Conservation (phyloP, 2,329 filamentous ascomycete genomes). For the Nigrograna mackinnonii region DNA sequence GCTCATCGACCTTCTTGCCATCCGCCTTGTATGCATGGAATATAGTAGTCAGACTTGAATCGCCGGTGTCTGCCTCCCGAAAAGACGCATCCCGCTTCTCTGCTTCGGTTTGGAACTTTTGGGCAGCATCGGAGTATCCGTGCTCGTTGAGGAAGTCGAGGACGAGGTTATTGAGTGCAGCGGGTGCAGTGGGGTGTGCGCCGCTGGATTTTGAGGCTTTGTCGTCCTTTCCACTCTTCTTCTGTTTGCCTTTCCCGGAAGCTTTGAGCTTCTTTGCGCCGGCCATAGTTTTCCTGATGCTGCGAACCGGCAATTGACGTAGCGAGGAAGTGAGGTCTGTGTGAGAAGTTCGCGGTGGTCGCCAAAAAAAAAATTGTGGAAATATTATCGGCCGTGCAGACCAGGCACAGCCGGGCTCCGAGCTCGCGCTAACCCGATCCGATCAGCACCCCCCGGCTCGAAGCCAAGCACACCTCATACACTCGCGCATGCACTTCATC, state of each 20-base stretch:
- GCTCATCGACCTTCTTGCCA: slow-evolving; percentile 13
- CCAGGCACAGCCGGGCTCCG: too few species aligned
- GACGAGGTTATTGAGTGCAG: slow-evolving; percentile 34
- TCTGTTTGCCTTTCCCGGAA: slow-evolving; percentile 3
- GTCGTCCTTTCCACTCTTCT: slow-evolving; percentile 4
- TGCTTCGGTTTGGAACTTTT: slow-evolving; percentile 29
- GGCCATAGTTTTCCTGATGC: background rate
- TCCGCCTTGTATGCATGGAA: slow-evolving; percentile 21
- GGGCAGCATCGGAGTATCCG: slow-evolving; percentile 35
- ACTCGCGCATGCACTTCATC: too few species aligned
- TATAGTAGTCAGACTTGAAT: slow-evolving; percentile 23
- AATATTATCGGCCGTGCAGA: too few species aligned
- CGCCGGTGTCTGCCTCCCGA: slow-evolving; percentile 11
- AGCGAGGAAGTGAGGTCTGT: too few species aligned
- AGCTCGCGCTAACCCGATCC: too few species aligned
- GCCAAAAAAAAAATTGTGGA: slow-evolving; percentile 1
- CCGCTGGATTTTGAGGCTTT: slow-evolving; percentile 3
- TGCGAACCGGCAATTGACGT: too few species aligned
- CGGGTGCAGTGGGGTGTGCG: slow-evolving; percentile 17
- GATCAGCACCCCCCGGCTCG: too few species aligned
- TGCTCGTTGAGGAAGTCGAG: slow-evolving; percentile 36
- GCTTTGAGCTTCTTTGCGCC: slow-evolving; percentile 3
- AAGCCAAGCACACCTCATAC: too few species aligned
- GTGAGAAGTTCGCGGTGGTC: too few species aligned
- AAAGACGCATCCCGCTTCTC: slow-evolving; percentile 2